These are phyloP conservation scores for Ophiostoma novo-ulmi DNA, from an alignment of 2,329 filamentous ascomycete genomes.

Conservation along the genomic window DNA sequence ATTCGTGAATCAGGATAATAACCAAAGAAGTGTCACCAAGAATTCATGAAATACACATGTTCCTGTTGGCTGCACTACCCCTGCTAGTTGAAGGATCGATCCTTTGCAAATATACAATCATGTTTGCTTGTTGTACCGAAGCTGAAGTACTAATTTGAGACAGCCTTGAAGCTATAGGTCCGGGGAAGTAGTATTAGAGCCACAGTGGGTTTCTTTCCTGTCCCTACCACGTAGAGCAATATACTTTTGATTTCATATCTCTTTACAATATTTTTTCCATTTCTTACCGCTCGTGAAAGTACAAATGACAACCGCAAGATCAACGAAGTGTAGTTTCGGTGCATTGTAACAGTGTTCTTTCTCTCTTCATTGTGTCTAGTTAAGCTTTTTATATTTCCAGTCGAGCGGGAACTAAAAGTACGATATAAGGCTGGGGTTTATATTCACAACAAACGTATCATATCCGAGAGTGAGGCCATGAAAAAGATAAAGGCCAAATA, in stretches of 20 bases:
- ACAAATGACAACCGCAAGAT: background rate
- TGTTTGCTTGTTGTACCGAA: background rate
- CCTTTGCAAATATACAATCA: no score
- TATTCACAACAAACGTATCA: no score
- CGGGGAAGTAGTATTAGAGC: background rate
- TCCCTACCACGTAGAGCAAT: no score
- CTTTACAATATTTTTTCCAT: background rate
- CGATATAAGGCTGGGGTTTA: no score
- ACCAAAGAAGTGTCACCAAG: no score
- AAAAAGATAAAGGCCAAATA: no score
- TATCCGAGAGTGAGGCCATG: no score
- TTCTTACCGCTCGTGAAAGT: background rate
- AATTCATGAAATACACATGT: no score
- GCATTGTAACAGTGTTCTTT: background rate
- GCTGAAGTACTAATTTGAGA: slow-evolving; percentile 1
- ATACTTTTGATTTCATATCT: background rate
- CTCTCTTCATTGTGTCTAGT: background rate
- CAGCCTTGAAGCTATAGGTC: background rate
- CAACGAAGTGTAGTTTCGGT: background rate
- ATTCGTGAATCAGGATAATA: no score
- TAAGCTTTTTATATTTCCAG: background rate
- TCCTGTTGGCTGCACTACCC: no score
- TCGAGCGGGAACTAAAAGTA: background rate
- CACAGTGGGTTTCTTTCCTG: no score
- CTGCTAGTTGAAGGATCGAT: no score